Base-by-base conservation (phyloP, 75 land plant genomes). In the Picea glauca region DNA sequence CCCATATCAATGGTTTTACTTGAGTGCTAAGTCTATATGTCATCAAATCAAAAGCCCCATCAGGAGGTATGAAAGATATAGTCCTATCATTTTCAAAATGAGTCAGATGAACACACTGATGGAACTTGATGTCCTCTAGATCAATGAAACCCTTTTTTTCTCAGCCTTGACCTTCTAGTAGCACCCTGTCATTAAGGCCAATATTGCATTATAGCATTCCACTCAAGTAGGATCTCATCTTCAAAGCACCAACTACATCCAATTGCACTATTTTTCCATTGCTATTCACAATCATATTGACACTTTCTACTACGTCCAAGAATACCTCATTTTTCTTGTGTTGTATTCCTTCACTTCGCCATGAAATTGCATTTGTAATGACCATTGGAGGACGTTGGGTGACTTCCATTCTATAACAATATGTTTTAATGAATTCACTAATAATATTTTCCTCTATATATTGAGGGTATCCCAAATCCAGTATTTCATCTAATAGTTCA, bases 261-360 rank as follows among this genome's bases (percentile, higher is more conserved):
- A 95, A 97, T 17, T 98, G 88, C 43, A 97, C 88, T 70, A 97
- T 87, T 83, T 97, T 98, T 31, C 99, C 98, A 84, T 94, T 97
- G 89, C 99, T 94, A 77, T 97, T 97, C 57, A 97, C 98, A 83
- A 94, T 92, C 77, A 97, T 97, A 77, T 94, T 97, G 32, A 97
- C 99, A 84, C 94, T 94, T 80, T 97, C 99, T 23, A 97, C 99
- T 31, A 97, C 99, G 88, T 97, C 99, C 82, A 97, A 87, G 66
- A 97, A 97, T 83, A 91, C 99, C 87, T 97, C 99, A 83, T 97
- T 97, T 84, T 97, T 94, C 87, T 97, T 97, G 90, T 97, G 93
- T 4, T 79, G 83, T 62, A 97, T 97, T 56, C 98, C 98, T 88
- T 97, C 99, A 90, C 98, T 97, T 15, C 98, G 89, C 99, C 99